Evolutionary conservation across 441 rosid species (phyloP).

Genomic region (Populus hybrid): DNA sequence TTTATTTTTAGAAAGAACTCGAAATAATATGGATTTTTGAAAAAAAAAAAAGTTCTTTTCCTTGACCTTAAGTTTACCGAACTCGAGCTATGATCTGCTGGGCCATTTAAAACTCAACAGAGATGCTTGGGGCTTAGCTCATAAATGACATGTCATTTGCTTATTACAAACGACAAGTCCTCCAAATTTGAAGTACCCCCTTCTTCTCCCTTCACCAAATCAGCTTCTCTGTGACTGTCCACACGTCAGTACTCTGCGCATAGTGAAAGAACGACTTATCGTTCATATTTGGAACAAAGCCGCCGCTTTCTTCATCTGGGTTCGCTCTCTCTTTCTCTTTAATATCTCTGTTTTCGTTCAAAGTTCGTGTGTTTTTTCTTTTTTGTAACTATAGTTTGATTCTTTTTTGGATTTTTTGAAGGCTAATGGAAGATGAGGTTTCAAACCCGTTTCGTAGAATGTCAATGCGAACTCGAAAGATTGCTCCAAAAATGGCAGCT

Average conservation of each 20-base stretch:
- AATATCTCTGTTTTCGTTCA: background rate
- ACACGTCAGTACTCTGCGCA: background rate
- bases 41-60: no score
- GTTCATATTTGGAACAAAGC: background rate
- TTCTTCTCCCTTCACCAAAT: background rate
- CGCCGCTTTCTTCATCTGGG: background rate
- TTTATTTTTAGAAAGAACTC: no score
- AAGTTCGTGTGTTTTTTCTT: background rate
- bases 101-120: no score
- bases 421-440: conserved; percentile 66
- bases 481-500: conserved; percentile 87
- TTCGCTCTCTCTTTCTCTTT: background rate
- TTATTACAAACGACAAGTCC: background rate
- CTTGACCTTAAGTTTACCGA: no score
- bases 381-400: background rate
- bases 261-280: background rate
- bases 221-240: background rate
- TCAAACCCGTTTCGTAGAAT: conserved; percentile 51
- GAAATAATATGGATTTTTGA: no score
- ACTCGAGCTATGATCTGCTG: no score
- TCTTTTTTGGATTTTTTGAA: background rate
- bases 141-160: background rate
- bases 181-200: background rate
- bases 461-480: conserved; percentile 80
- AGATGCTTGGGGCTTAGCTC: background rate